Percentiles rank a stretch among this genome's conserved stretches.
These are phyloP conservation scores for Penicillium sp. DNA, from an alignment of 2,329 filamentous ascomycete genomes.

Conservation along the genomic window DNA sequence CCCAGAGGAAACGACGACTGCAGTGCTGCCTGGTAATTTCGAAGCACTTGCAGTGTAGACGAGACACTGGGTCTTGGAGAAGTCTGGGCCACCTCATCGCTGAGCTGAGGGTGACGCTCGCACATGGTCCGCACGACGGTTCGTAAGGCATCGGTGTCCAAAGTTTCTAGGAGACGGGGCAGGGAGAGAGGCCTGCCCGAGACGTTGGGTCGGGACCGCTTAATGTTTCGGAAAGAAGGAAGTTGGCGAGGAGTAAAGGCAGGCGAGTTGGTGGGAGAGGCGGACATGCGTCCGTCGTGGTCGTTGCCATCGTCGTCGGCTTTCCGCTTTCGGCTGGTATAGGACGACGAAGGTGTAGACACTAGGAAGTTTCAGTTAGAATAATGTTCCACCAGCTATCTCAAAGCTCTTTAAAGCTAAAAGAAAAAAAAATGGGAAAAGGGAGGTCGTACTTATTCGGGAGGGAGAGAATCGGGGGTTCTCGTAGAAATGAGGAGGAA, in stretches of 20 bases:
- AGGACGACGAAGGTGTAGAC: conserved; percentile 41
- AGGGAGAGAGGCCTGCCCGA: conserved; percentile 64
- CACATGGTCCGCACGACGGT: conserved; percentile 87
- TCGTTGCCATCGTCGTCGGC: conserved; percentile 67
- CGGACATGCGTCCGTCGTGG: conserved; percentile 80
- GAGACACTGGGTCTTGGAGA: conserved; percentile 84
- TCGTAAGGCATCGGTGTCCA: conserved; percentile 80
- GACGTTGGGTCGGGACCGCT: conserved; percentile 66
- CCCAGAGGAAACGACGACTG: conserved; percentile 80
- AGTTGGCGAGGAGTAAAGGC: conserved; percentile 69
- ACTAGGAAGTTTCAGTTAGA: conserved; percentile 27
- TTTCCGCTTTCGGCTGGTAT: conserved; percentile 73
- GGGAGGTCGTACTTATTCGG: conserved; percentile 53
- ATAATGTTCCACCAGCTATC: background rate
- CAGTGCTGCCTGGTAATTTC: conserved; percentile 76
- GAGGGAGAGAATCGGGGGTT: conserved; percentile 60
- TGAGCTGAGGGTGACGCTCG: conserved; percentile 81
- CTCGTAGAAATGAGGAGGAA: conserved; percentile 63
- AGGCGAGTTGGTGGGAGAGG: conserved; percentile 81
- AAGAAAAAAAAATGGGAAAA: conserved; percentile 13
- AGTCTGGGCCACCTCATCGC: conserved; percentile 75
- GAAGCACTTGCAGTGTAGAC: conserved; percentile 75
- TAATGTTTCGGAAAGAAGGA: conserved; percentile 64
- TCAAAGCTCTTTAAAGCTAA: background rate
- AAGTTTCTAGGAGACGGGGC: conserved; percentile 84